Evolutionary conservation across 768 basidiomycete genomes (phyloP).

Genomic region (Cystobasidium onofrii): DNA sequence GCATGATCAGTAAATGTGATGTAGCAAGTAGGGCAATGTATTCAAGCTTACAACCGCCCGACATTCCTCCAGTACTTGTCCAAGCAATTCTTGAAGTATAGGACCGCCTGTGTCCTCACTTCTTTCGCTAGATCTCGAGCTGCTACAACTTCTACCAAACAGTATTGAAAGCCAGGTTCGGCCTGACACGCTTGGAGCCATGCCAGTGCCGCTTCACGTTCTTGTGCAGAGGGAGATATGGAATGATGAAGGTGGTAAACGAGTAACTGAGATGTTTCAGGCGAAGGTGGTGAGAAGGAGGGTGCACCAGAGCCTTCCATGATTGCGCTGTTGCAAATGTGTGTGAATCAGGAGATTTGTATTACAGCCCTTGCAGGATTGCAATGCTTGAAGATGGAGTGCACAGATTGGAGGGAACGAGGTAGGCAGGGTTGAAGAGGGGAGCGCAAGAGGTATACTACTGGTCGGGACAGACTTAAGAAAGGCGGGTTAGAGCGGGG

Average conservation of each 20-base stretch:
- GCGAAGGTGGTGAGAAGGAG: background rate
- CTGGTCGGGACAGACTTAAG: too few relatives aligned
- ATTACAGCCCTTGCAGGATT: background rate
- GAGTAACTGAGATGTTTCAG: background rate
- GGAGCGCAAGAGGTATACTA: too few relatives aligned
- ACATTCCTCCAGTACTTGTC: slow-evolving; percentile 66
- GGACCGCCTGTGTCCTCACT: slow-evolving; percentile 70
- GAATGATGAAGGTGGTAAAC: background rate
- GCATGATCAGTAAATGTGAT: background rate
- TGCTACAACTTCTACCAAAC: slow-evolving; percentile 33
- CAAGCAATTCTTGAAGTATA: slow-evolving; percentile 79
- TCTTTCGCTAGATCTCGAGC: slow-evolving; percentile 43
- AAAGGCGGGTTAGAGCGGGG: too few relatives aligned
- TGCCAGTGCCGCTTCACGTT: slow-evolving; percentile 10
- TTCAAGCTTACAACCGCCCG: slow-evolving; percentile 30
- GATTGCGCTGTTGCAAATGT: background rate
- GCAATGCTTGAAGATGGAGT: too few relatives aligned
- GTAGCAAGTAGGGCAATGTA: background rate
- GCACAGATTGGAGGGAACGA: too few relatives aligned
- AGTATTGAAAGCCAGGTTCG: slow-evolving; percentile 34
- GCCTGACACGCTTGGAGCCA: slow-evolving; percentile 33
- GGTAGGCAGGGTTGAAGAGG: too few relatives aligned
- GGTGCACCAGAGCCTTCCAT: background rate
- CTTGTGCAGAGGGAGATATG: slow-evolving; percentile 6
- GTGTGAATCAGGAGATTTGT: background rate